Evolutionary conservation across 2,329 filamentous ascomycete species (phyloP), one percentile per base, ranked within the genome.

Genomic region (Berkeleyomyces basicola): DNA sequence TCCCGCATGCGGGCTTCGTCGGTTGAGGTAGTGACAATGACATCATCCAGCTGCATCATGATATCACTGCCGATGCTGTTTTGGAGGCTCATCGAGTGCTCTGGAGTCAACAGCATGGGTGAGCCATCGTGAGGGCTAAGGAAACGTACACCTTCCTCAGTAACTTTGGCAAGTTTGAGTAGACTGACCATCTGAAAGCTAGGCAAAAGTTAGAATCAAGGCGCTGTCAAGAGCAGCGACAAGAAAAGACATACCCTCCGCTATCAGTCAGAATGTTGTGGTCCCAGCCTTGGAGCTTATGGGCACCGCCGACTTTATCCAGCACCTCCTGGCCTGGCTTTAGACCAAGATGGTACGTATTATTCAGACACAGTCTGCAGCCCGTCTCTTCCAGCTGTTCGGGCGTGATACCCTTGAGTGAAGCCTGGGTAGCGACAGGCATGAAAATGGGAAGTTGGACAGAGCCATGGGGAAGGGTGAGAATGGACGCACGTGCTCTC

Each of bases 171-270:
- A 61, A 99, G 83, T 71, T 96, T 88, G 60, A 99, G 82, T 42
- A 99, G 79, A 66, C 90, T 96, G 62, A 99, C 95, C 93, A 99
- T 99, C 74, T 99, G 93, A 74, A 99, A 99, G 65, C 92, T 96
- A 57, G 36, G 47, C 43, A n/a, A n/a, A 51, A 33, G 64, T 63
- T 47, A 62, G 51, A 57, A 16, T 40, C 9, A 44, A 40, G 51
- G 39, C 51, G 5, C 33, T 4, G 9, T 39, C 3, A 4, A 7
- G 3, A 46, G 14, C 1, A 46, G 43, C 5, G 43, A 46, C 6
- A n/a, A 46, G 16, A n/a, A 11, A 46, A 46, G 43, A 59, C 77
- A 66, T 76, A 84, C 82, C 84, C 84, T 74, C 84, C 84, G 68
- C 83, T 86, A 70, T 87, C 84, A 53, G 93, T 99, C 69, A 99